Evolutionary conservation across 148 eudicot species (phyloP), one percentile per base, ranked within the genome.

Genomic region (Chenopodium formosanum): DNA sequence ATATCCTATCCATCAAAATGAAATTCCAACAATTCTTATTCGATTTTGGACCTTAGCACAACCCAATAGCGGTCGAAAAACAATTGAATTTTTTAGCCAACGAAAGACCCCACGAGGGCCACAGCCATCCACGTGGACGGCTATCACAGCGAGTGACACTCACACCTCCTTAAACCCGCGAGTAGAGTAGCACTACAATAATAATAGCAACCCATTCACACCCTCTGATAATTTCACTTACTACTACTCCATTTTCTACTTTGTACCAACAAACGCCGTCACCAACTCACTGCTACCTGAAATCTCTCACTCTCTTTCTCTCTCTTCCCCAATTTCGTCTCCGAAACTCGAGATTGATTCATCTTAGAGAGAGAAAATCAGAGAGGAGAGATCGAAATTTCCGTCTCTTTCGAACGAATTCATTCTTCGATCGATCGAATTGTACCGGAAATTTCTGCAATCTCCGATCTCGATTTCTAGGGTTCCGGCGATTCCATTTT

Each of bases 201-300:
- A 37, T 37, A 32, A 0, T 20, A 62, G 27, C 9, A 8, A 62
- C 25, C n/a, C 65, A 62, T 4, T 3, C 17, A 31, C 3, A 4
- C 2, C 17, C 17, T 69, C 47, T 50, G 2, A 50, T 50, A 58
- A 58, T 58, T 7, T 27, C 14, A 19, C 78, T 60, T 46, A 40
- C 40, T 34, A 34, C 40, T 34, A 34, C 44, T 40, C 44, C 7
- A 40, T 40, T 23, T 31, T 7, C 22, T 67, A 1, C 2, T 27
- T 52, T 40, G 44, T 17, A 4, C 53, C 56, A 40, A 65, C 73
- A 65, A 78, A 78, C 71, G 72, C 62, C 80, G 80, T 78, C 60
- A 78, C 75, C 9, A 71, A 44, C 71, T 70, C 22, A 14, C 16
- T 4, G 9, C 25, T 11, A 10, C 56, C 56, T 52, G 44, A 40